Percentiles rank a stretch among this genome's conserved stretches.
Conservation (phyloP, 345 rosid species). For the Raphanus sativus region DNA sequence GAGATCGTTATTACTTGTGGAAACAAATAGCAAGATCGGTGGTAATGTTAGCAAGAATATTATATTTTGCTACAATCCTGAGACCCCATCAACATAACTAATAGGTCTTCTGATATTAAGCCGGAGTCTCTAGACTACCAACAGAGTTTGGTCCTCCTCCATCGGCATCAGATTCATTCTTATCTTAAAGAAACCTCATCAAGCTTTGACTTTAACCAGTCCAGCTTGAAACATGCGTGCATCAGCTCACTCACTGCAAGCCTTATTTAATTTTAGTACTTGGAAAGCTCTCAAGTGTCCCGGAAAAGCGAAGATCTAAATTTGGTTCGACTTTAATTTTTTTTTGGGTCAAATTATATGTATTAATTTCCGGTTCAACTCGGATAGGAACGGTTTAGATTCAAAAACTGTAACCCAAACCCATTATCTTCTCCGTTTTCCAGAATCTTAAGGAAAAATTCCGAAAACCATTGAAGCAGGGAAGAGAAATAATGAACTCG, state of each 20-base stretch:
- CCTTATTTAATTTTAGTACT: neutral
- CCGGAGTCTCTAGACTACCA: neutral
- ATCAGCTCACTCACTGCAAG: neutral
- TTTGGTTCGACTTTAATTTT: no score
- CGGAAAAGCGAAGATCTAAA: no score
- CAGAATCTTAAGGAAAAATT: no score
- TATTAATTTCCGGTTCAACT: neutral
- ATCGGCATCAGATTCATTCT: no score
- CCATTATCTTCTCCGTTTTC: neutral
- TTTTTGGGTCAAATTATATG: no score
- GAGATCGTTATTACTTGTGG: neutral
- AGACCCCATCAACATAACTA: neutral
- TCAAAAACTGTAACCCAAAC: neutral
- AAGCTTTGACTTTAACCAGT: neutral
- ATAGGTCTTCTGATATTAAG: neutral
- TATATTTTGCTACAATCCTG: neutral
- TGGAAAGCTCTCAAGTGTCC: no score
- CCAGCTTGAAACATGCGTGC: neutral
- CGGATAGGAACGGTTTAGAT: neutral
- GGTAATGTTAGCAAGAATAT: neutral
- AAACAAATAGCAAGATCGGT: neutral
- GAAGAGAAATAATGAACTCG: conserved; percentile 37
- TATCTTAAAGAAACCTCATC: neutral
- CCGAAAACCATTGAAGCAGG: neutral
- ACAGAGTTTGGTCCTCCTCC: neutral